Percentiles rank a stretch among this genome's conserved stretches.
These are phyloP conservation scores for Myriosclerotinia curreyana DNA, from an alignment of 2,329 filamentous ascomycete genomes.

Conservation along the genomic window DNA sequence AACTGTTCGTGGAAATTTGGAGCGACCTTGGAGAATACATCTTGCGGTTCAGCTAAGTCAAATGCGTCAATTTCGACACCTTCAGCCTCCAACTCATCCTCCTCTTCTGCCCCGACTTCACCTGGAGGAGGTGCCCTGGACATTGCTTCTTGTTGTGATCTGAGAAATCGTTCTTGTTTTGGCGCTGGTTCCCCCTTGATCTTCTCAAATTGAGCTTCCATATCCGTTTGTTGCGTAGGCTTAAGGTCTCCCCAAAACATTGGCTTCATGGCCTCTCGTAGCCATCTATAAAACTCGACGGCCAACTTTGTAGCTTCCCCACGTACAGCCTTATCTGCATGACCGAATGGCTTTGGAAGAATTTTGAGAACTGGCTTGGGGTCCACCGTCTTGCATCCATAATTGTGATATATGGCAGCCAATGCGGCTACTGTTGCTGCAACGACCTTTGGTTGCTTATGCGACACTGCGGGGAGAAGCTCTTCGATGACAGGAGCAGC, in stretches of 20 bases:
- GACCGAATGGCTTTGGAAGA: slow-evolving; percentile 86
- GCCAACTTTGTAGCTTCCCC: slow-evolving; percentile 88
- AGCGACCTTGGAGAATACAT: slow-evolving; percentile 78
- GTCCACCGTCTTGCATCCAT: slow-evolving; percentile 90
- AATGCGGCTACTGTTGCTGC: slow-evolving; percentile 72
- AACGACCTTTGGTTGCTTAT: slow-evolving; percentile 90
- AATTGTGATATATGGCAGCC: slow-evolving; percentile 84
- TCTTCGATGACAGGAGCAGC: slow-evolving; percentile 86
- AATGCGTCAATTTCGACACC: slow-evolving; percentile 73
- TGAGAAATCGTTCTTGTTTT: slow-evolving; percentile 85
- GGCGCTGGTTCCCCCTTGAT: slow-evolving; percentile 82
- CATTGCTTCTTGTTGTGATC: slow-evolving; percentile 82
- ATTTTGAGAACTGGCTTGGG: slow-evolving; percentile 87
- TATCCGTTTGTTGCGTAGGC: slow-evolving; percentile 87
- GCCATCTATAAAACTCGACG: slow-evolving; percentile 94
- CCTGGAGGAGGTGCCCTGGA: slow-evolving; percentile 63
- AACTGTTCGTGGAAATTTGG: slow-evolving; percentile 79
- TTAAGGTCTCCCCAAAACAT: slow-evolving; percentile 97
- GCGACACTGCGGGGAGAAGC: slow-evolving; percentile 73
- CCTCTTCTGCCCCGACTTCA: slow-evolving; percentile 57
- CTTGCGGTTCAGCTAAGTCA: slow-evolving; percentile 80
- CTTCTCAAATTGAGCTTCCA: slow-evolving; percentile 92
- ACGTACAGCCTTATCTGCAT: slow-evolving; percentile 97
- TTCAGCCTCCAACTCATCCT: slow-evolving; percentile 55
- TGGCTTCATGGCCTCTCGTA: slow-evolving; percentile 96